Conservation (phyloP, 495 filamentous ascomycete genomes). For the Ramalina peruviana region DNA sequence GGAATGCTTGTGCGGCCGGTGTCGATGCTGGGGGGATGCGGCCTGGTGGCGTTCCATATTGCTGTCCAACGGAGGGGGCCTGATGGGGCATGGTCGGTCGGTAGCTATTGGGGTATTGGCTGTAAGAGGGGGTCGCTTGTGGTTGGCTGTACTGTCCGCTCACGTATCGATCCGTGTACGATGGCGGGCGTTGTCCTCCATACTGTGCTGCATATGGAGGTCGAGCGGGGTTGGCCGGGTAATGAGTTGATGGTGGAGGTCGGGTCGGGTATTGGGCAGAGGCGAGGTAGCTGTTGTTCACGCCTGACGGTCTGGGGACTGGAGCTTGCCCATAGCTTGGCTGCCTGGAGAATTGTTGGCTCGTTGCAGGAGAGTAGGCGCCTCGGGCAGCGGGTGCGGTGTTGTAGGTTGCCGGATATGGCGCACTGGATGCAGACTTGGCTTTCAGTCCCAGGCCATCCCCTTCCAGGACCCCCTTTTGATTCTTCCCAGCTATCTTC, state of each 20-base stretch:
- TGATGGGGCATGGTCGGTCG: slow-evolving; percentile 22
- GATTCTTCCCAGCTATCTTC: slow-evolving; percentile 52
- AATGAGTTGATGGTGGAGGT: slow-evolving; percentile 26
- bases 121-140: slow-evolving; percentile 25
- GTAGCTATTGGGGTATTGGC: slow-evolving; percentile 31
- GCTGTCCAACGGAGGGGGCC: slow-evolving; percentile 13
- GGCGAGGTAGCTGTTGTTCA: slow-evolving; percentile 20
- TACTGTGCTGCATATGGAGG: slow-evolving; percentile 33
- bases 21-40: slow-evolving; percentile 12
- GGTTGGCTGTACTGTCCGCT: slow-evolving; percentile 29
- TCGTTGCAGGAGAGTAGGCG: slow-evolving; percentile 8
- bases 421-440: slow-evolving; percentile 3
- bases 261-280: slow-evolving; percentile 26
- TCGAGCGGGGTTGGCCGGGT: slow-evolving; percentile 25
- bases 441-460: slow-evolving; percentile 45
- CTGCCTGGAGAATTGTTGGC: slow-evolving; percentile 8
- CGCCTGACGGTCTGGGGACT: slow-evolving; percentile 19
- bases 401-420: slow-evolving; percentile 2
- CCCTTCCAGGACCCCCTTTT: slow-evolving; percentile 74
- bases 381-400: not conserved
- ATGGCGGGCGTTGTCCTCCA: slow-evolving; percentile 16
- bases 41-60: slow-evolving; percentile 9
- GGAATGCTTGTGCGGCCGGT: slow-evolving; percentile 26
- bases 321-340: slow-evolving; percentile 20
- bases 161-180: slow-evolving; percentile 21